Percentiles rank a stretch among this genome's conserved stretches.
phyloP scores from a whole-genome alignment of 2,329 filamentous ascomycete species.

The Aspergillus udagawae region DNA sequence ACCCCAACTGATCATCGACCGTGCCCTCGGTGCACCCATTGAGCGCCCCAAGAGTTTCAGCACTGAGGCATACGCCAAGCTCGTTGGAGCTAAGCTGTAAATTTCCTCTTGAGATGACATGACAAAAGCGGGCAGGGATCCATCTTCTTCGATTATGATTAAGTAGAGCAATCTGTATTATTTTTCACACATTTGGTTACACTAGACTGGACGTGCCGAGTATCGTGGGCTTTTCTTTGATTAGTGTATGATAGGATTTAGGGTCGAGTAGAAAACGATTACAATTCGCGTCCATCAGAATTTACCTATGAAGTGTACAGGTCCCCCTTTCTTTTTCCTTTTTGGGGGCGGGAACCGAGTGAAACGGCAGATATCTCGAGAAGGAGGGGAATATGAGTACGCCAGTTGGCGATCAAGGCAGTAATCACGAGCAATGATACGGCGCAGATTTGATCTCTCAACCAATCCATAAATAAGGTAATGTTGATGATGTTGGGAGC shows the following conservation, averaged over 20 bases:
- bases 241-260: constrained; percentile 39
- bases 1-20: constrained; percentile 99
- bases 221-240: constrained; percentile 31
- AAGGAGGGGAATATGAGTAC: background rate
- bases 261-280: constrained; percentile 36
- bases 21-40: constrained; percentile 91
- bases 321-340: no score
- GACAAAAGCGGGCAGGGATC: constrained; percentile 7
- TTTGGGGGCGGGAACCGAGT: background rate
- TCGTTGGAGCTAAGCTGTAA: constrained; percentile 87
- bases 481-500: constrained; percentile 12
- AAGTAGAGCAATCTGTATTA: constrained; percentile 23
- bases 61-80: constrained; percentile 93
- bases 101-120: constrained; percentile 20
- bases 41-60: constrained; percentile 99
- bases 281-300: constrained; percentile 14
- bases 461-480: background rate
- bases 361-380: no score
- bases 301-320: background rate
- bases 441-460: background rate
- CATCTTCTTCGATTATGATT: constrained; percentile 11
- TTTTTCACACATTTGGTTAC: constrained; percentile 14
- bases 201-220: constrained; percentile 24
- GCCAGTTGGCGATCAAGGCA: background rate
- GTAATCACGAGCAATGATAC: background rate